These are phyloP conservation scores for Conticribra weissflogii DNA, from an alignment of 108 stramenopile species.

Conservation along the genomic window DNA sequence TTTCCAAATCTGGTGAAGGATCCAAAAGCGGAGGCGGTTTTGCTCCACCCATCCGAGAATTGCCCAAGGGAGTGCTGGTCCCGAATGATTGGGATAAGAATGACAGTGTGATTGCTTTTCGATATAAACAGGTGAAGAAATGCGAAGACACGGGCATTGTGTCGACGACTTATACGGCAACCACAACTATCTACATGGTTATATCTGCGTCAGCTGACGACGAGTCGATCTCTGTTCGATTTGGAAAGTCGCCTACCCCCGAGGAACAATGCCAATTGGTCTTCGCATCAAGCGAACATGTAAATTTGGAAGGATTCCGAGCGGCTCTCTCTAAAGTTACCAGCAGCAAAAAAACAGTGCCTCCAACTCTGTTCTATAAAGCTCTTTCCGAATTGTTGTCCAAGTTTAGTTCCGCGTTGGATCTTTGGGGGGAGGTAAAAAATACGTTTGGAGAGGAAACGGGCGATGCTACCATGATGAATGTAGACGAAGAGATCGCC, in stretches of 20 bases:
- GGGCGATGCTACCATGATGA: background rate
- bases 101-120: slow-evolving; percentile 32
- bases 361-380: slow-evolving; percentile 75
- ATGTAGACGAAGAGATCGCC: background rate
- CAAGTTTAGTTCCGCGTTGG: slow-evolving; percentile 57
- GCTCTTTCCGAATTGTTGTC: slow-evolving; percentile 54
- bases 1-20: slow-evolving; percentile 10
- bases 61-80: slow-evolving; percentile 63
- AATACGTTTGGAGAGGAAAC: slow-evolving; percentile 12
- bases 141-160: slow-evolving; percentile 1
- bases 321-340: slow-evolving; percentile 29
- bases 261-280: slow-evolving; percentile 27
- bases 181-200: slow-evolving; percentile 8
- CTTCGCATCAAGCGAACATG: slow-evolving; percentile 59
- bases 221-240: no score
- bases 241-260: no score
- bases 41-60: slow-evolving; percentile 79
- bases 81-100: slow-evolving; percentile 66
- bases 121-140: slow-evolving; percentile 36
- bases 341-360: slow-evolving; percentile 16
- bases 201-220: no score
- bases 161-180: background rate
- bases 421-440: slow-evolving; percentile 15
- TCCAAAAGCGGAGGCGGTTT: slow-evolving; percentile 49
- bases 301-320: slow-evolving; percentile 72